Base-by-base conservation (phyloP, 305 asterid species). In the Lippia alba region DNA sequence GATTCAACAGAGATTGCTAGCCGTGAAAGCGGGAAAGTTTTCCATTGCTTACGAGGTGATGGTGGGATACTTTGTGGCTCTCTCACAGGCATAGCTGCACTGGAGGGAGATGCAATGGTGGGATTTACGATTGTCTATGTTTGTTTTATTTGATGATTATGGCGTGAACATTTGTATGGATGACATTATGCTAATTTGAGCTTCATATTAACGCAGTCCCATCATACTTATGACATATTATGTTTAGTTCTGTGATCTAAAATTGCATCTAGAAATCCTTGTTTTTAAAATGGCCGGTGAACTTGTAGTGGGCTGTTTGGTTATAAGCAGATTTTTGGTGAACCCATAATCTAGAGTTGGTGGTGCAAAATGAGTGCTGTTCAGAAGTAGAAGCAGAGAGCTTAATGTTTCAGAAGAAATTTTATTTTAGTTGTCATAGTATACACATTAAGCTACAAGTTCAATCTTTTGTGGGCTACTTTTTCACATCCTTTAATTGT, bases 61-160 rank as follows among this genome's bases (percentile, higher is more conserved):
- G 98, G 97, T 44, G 99, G 99, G 76, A 76, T 82, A 50, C 91
- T 92, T 70, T 90, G 97, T 83, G 98, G 98, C 63, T 83, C 96
- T 64, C 94, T 87, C 67, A 84, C 93, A 1, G 98, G 96, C 69
- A 76, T 89, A 69, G 93, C 93, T 71, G 97, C 96, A 56, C 74
- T 91, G 76, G 97, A 92, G 78, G 97, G 88, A 59, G 99, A 95
- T 80, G 99, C 99, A 65, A 67, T 81, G 90, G 99, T 95, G 76
- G 69, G 94, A 58, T 77, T 68, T 74, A 24, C 40, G 55, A 50
- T 70, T 60, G 9, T 36, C 55, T 60, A 24, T 78, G 24, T 32
- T 60, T 61, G 17, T 40, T 67, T 49, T 46, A 34, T 68, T 63
- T 67, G 55, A 33, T 56, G 67, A 33, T 79, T 58, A 64, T 54